Percentiles rank a stretch among this genome's conserved stretches.
Conservation (phyloP, 441 rosid genomes). For the Hypseocharis bilobata region DNA sequence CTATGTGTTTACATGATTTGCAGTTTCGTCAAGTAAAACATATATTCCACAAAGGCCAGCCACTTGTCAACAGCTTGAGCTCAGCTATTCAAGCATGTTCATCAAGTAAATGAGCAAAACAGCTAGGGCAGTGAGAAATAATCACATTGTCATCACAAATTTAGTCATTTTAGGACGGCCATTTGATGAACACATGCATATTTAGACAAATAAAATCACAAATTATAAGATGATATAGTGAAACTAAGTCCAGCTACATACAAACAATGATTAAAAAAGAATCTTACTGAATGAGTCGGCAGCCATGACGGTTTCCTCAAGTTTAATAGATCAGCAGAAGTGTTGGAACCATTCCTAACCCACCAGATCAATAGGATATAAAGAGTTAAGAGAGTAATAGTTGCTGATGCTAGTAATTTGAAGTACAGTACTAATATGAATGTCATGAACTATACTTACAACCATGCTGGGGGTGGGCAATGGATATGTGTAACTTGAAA, state of each 20-base stretch:
- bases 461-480: conserved; percentile 96
- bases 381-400: conserved; percentile 5
- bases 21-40: too few relatives aligned
- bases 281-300: conserved; percentile 70
- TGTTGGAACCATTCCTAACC: conserved; percentile 45
- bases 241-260: conserved; percentile 4
- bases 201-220: neutral
- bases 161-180: neutral
- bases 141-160: neutral
- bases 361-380: conserved; percentile 12
- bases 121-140: too few relatives aligned
- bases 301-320: conserved; percentile 81
- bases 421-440: conserved; percentile 8
- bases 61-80: too few relatives aligned
- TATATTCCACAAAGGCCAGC: too few relatives aligned
- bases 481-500: conserved; percentile 72
- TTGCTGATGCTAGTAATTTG: conserved; percentile 10
- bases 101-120: too few relatives aligned
- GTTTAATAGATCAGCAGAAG: conserved; percentile 36
- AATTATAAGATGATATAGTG: neutral
- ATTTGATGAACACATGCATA: neutral
- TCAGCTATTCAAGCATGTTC: too few relatives aligned
- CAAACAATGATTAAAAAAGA: conserved; percentile 8
- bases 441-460: conserved; percentile 48
- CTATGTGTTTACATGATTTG: too few relatives aligned